These are phyloP conservation scores for Syzygium aqueum DNA, from an alignment of 345 rosid species.

Conservation along the genomic window DNA sequence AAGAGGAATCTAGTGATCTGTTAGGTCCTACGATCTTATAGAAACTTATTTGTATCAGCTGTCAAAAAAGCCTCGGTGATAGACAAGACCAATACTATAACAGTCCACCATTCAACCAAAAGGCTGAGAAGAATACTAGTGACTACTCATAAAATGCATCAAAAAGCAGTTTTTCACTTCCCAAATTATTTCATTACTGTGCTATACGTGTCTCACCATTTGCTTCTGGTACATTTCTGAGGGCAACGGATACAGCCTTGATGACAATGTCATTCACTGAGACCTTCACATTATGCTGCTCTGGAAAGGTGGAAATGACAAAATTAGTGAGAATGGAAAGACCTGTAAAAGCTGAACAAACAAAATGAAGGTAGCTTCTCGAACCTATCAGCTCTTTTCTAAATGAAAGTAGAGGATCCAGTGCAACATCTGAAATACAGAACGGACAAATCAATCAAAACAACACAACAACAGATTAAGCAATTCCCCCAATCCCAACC, in stretches of 20 bases:
- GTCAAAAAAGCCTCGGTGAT: not conserved
- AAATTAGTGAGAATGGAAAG: conserved; percentile 8
- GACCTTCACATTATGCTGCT: conserved; percentile 71
- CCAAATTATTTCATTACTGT: not conserved
- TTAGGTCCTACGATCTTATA: not conserved
- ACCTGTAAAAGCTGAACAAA: conserved; percentile 6
- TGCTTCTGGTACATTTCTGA: conserved; percentile 78
- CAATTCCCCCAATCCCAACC: not conserved
- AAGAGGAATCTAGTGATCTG: not conserved
- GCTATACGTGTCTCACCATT: conserved; percentile 49
- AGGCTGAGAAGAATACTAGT: not conserved
- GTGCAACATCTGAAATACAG: conserved; percentile 56
- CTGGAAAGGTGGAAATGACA: conserved; percentile 35
- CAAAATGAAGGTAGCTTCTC: not conserved
- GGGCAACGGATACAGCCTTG: conserved; percentile 82
- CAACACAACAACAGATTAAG: too few relatives aligned
- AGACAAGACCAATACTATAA: not conserved
- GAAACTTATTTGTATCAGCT: not conserved
- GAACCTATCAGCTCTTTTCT: conserved; percentile 90
- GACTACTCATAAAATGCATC: not conserved
- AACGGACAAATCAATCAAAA: too few relatives aligned
- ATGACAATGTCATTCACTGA: conserved; percentile 97
- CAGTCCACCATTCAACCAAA: not conserved
- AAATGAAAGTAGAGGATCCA: conserved; percentile 94
- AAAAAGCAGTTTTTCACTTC: not conserved